Evolutionary conservation across 495 filamentous ascomycete genomes (phyloP).

Genomic region (Xylaria longipes): DNA sequence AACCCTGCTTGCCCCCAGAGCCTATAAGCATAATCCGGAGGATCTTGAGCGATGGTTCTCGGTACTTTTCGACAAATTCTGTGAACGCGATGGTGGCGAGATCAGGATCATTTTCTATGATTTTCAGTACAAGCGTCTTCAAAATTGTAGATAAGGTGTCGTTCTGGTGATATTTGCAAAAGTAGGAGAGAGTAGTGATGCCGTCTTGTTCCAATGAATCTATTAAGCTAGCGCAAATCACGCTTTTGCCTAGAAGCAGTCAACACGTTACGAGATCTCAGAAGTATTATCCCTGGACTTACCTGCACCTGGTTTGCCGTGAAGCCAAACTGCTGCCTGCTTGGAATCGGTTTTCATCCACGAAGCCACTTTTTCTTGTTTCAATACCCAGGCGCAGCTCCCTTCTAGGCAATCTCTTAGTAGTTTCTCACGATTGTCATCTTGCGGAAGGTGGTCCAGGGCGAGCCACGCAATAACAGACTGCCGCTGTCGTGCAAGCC

Average conservation of each 20-base stretch:
- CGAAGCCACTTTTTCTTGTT: slow-evolving; percentile 16
- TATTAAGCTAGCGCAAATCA: slow-evolving; percentile 7
- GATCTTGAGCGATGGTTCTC: not conserved
- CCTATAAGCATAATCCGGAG: not conserved
- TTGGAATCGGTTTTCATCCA: slow-evolving; percentile 24
- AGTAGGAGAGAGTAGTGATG: not conserved
- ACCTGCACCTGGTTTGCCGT: slow-evolving; percentile 33
- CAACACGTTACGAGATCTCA: no score
- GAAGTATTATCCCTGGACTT: not conserved
- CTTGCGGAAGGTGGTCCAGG: not conserved
- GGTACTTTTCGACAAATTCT: not conserved
- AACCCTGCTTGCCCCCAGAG: not conserved
- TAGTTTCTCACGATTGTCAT: slow-evolving; percentile 26
- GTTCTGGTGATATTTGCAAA: not conserved
- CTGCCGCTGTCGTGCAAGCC: slow-evolving; percentile 8
- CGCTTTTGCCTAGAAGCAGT: not conserved
- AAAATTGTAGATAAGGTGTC: not conserved
- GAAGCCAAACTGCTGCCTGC: slow-evolving; percentile 27
- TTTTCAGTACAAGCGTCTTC: not conserved
- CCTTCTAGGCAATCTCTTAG: slow-evolving; percentile 19
- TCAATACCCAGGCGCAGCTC: slow-evolving; percentile 29
- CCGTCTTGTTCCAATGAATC: slow-evolving; percentile 7
- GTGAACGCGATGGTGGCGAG: not conserved
- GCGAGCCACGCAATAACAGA: slow-evolving; percentile 27
- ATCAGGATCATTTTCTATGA: not conserved